Evolutionary conservation across 176 grass and related monocot species (phyloP).

Genomic region (Lolium multiflorum): DNA sequence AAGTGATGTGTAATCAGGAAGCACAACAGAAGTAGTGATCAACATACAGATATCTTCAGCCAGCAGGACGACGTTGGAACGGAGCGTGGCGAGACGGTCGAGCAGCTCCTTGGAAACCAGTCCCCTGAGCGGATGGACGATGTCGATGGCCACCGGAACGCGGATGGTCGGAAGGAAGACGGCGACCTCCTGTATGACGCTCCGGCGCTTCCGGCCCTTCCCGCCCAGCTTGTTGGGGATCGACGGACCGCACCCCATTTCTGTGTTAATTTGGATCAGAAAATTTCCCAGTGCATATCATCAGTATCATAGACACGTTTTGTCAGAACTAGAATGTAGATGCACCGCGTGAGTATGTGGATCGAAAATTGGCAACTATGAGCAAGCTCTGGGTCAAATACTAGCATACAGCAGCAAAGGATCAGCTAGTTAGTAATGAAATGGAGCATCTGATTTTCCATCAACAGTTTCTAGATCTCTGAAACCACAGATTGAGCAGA

Average conservation of each 20-base stretch:
- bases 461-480: conserved; percentile 26
- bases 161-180: conserved; percentile 76
- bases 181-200: conserved; percentile 76
- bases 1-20: background rate
- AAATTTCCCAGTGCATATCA: conserved; percentile 30
- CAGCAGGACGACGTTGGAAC: conserved; percentile 50
- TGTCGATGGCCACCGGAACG: conserved; percentile 65
- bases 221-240: conserved; percentile 57
- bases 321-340: background rate
- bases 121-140: conserved; percentile 68
- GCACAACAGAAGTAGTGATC: background rate
- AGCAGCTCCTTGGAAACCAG: conserved; percentile 69
- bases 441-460: background rate
- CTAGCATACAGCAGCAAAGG: background rate
- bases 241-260: conserved; percentile 84
- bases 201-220: conserved; percentile 58
- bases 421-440: background rate
- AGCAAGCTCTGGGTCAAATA: background rate
- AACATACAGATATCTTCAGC: conserved; percentile 72
- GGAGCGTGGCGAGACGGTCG: conserved; percentile 57
- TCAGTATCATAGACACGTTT: background rate
- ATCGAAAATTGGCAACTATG: background rate
- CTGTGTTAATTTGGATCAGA: conserved; percentile 16
- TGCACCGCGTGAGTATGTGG: background rate
- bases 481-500: background rate